These are phyloP conservation scores for Lachnellula willkommii DNA, from an alignment of 2,329 filamentous ascomycete genomes.

Conservation along the genomic window DNA sequence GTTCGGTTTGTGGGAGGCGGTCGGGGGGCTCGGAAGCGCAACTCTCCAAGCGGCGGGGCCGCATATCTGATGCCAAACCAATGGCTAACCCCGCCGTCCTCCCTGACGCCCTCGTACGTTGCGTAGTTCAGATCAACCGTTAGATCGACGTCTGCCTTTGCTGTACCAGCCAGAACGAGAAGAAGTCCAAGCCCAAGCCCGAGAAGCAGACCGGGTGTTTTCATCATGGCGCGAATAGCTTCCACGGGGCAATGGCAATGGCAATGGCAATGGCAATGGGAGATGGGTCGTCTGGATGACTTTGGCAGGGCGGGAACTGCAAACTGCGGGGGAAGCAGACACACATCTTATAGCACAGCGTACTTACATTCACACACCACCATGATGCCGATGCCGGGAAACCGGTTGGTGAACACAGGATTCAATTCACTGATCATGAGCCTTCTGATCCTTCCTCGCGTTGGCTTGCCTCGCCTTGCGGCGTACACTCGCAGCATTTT, in stretches of 20 bases:
- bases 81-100: constrained; percentile 55
- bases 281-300: neutral
- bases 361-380: no score
- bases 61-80: constrained; percentile 76
- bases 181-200: constrained; percentile 2
- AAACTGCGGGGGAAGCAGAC: neutral
- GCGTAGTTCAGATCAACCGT: constrained; percentile 60
- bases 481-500: no score
- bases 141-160: constrained; percentile 3
- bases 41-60: constrained; percentile 57
- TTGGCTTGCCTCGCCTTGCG: no score
- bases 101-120: constrained; percentile 53
- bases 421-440: no score
- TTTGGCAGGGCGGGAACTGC: neutral
- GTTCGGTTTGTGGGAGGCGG: constrained; percentile 48
- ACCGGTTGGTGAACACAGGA: no score
- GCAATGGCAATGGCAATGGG: neutral
- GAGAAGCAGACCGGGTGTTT: neutral
- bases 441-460: no score
- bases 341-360: neutral
- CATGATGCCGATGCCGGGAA: no score
- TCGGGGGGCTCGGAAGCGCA: constrained; percentile 63
- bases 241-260: neutral
- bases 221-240: neutral
- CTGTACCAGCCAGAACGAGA: constrained; percentile 1